Evolutionary conservation across 2,329 filamentous ascomycete species (phyloP).

Genomic region (Cadophora luteo-olivacea): DNA sequence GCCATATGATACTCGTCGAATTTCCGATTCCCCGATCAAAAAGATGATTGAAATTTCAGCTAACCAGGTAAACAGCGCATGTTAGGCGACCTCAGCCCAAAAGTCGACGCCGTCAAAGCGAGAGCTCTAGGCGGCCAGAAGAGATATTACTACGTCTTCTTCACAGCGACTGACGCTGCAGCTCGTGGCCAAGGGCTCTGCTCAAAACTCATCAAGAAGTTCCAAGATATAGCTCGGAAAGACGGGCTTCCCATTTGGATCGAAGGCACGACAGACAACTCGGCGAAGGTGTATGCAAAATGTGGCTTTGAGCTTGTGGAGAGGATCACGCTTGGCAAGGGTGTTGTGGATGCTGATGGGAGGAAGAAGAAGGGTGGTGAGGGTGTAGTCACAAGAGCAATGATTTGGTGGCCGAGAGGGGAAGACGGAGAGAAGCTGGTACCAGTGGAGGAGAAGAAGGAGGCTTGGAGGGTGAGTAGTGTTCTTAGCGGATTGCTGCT

Average conservation of each 20-base stretch:
- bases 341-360: slow-evolving; percentile 27
- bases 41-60: not conserved
- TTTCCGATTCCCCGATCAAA: not conserved
- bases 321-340: slow-evolving; percentile 31
- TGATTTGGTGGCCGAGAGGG: slow-evolving; percentile 35
- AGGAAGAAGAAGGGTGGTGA: slow-evolving; percentile 22
- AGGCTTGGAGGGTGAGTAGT: not conserved
- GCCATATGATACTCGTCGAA: too few relatives aligned
- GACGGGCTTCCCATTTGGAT: slow-evolving; percentile 34
- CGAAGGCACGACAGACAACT: slow-evolving; percentile 31
- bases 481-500: not conserved
- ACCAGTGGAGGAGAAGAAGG: not conserved
- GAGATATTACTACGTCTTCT: slow-evolving; percentile 36
- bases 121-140: slow-evolving; percentile 22
- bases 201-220: slow-evolving; percentile 25
- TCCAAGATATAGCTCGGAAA: slow-evolving; percentile 23
- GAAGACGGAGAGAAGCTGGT: slow-evolving; percentile 1
- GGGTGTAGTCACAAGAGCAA: slow-evolving; percentile 32
- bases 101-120: slow-evolving; percentile 22
- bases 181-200: slow-evolving; percentile 28
- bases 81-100: slow-evolving; percentile 29
- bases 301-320: slow-evolving; percentile 34
- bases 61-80: slow-evolving; percentile 25
- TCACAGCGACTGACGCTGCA: slow-evolving; percentile 26
- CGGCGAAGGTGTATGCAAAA: slow-evolving; percentile 27